Percentiles rank a stretch among this genome's conserved stretches.
Conservation (phyloP, 352 stramenopile genomes). For the Globisporangium nunn region DNA sequence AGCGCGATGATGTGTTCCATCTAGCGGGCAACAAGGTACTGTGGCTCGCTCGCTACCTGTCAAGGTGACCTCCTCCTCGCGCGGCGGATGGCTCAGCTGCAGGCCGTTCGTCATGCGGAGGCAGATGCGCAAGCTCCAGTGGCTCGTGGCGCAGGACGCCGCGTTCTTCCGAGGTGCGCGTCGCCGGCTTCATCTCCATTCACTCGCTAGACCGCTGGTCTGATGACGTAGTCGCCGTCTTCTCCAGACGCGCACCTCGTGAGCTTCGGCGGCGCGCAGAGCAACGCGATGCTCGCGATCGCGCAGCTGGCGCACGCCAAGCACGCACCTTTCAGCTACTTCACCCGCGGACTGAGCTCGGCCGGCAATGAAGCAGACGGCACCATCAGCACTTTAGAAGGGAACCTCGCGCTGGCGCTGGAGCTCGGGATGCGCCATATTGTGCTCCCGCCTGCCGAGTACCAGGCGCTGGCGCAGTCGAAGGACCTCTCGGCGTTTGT, state of each 20-base stretch:
- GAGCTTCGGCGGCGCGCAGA: constrained; percentile 76
- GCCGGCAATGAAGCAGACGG: background rate
- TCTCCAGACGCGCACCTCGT: constrained; percentile 40
- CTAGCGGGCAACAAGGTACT: constrained; percentile 80
- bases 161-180: constrained; percentile 44
- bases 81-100: too few relatives aligned
- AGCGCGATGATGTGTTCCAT: constrained; percentile 74
- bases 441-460: constrained; percentile 30
- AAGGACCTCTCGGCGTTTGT: constrained; percentile 27
- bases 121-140: constrained; percentile 83
- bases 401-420: constrained; percentile 42
- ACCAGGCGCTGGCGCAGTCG: constrained; percentile 34
- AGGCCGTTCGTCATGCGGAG: too few relatives aligned
- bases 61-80: too few relatives aligned
- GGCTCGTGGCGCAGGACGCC: constrained; percentile 60
- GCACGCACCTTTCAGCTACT: constrained; percentile 80
- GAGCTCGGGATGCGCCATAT: constrained; percentile 66
- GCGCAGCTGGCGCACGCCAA: constrained; percentile 72
- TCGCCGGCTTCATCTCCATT: background rate
- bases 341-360: constrained; percentile 35
- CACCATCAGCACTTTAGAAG: background rate
- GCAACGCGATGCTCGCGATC: constrained; percentile 83
- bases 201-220: background rate
- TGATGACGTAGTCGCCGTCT: background rate
- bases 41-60: background rate